Evolutionary conservation across 1,139 yeast genomes (phyloP).

Genomic region (Debaryomyces fabryi): DNA sequence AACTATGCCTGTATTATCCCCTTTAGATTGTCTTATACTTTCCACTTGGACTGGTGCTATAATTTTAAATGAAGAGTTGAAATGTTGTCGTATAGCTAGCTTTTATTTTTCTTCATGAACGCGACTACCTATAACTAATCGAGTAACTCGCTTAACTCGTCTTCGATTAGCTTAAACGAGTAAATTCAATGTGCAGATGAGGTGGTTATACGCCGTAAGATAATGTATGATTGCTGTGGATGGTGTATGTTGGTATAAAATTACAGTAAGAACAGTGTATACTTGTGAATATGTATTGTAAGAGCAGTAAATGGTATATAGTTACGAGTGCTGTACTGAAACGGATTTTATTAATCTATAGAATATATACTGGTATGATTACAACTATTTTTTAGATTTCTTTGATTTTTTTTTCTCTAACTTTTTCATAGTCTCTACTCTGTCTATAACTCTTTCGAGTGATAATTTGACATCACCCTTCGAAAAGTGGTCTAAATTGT

Average conservation of each 20-base stretch:
- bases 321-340: background rate
- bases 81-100: background rate
- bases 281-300: too few relatives aligned
- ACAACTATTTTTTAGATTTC: slow-evolving; percentile 5
- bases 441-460: slow-evolving; percentile 65
- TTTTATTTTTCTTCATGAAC: background rate
- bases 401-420: slow-evolving; percentile 29
- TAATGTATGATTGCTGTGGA: background rate
- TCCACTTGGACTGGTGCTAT: background rate
- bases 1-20: background rate
- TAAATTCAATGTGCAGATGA: background rate
- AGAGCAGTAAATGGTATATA: background rate
- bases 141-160: background rate
- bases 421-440: slow-evolving; percentile 48
- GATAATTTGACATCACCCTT: slow-evolving; percentile 85
- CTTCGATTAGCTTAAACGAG: slow-evolving; percentile 1
- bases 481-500: slow-evolving; percentile 70
- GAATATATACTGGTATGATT: background rate
- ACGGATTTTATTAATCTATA: background rate
- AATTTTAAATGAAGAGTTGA: background rate
- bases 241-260: background rate
- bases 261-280: background rate
- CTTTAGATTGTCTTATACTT: background rate
- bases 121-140: background rate
- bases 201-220: background rate